Conservation (phyloP, 169 alveolate species). For the Plasmodium adleri region DNA sequence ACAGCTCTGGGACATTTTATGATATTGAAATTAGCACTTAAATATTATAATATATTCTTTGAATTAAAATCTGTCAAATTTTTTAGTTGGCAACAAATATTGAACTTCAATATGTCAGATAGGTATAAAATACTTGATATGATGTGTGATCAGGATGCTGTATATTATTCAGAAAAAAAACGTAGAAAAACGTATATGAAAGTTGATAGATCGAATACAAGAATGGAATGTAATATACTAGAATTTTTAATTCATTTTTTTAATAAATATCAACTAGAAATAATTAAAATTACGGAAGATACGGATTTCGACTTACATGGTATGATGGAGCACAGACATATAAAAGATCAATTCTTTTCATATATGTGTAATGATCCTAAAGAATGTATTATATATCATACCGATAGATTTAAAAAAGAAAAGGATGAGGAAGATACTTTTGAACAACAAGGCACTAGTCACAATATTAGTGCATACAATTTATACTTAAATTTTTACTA, state of each 20-base stretch:
- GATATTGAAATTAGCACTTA: conserved; percentile 22
- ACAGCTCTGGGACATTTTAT: conserved; percentile 52
- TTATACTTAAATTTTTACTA: conserved; percentile 20
- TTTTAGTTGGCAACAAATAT: conserved; percentile 44
- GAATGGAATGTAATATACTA: conserved; percentile 31
- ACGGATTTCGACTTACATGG: conserved; percentile 22
- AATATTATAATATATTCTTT: conserved; percentile 19
- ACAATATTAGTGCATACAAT: conserved; percentile 14
- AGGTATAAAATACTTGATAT: conserved; percentile 31
- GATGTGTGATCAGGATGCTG: conserved; percentile 30
- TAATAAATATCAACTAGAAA: conserved; percentile 44
- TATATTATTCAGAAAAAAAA: neutral
- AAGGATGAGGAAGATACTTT: neutral
- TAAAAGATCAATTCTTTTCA: conserved; percentile 26
- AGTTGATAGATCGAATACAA: neutral
- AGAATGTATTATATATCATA: conserved; percentile 32
- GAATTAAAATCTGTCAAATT: conserved; percentile 15
- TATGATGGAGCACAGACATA: conserved; percentile 25
- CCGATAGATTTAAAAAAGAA: conserved; percentile 8
- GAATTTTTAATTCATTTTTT: conserved; percentile 48
- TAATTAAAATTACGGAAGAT: conserved; percentile 18
- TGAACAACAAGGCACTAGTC: neutral
- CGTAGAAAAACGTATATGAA: conserved; percentile 36
- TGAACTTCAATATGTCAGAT: conserved; percentile 28
- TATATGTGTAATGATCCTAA: conserved; percentile 20